phyloP scores from a whole-genome alignment of 2,329 filamentous ascomycete species.

The Hypoxylon sp. region DNA sequence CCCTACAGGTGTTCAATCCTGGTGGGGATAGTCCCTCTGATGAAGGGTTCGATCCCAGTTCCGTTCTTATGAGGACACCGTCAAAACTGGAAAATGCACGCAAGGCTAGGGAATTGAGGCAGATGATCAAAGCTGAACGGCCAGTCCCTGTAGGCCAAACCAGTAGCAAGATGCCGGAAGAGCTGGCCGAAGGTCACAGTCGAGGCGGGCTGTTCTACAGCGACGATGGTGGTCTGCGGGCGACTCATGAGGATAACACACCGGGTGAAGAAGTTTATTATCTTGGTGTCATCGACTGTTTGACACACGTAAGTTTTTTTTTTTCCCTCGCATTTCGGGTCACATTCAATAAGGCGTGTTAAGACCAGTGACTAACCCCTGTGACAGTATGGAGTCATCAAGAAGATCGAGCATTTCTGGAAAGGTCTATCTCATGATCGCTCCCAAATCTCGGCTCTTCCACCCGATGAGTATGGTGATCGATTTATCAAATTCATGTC shows the following conservation, averaged over 20 bases:
- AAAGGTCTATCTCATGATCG: constrained; percentile 90
- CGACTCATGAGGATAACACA: constrained; percentile 89
- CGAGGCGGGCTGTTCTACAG: constrained; percentile 87
- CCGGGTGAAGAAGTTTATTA: constrained; percentile 96
- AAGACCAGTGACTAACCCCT: constrained; percentile 35
- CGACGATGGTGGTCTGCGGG: constrained; percentile 93
- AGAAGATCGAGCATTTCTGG: constrained; percentile 96
- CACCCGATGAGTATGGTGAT: constrained; percentile 91
- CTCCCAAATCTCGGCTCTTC: constrained; percentile 91
- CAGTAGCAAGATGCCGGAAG: constrained; percentile 88
- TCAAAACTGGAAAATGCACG: constrained; percentile 93
- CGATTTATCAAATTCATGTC: constrained; percentile 94
- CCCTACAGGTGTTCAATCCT: constrained; percentile 93
- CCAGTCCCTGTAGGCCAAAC: constrained; percentile 93
- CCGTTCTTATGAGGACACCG: constrained; percentile 85
- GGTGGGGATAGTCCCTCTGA: constrained; percentile 74
- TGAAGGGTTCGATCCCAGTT: constrained; percentile 72
- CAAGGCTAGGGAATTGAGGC: constrained; percentile 90
- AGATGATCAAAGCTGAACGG: constrained; percentile 93
- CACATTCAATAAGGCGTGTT: background rate
- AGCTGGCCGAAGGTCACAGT: constrained; percentile 81
- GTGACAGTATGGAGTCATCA: constrained; percentile 87
- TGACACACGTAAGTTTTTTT: constrained; percentile 85
- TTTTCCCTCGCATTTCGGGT: background rate
- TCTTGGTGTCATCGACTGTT: constrained; percentile 96